A percentile compares a stretch with the other conserved stretches of the same genome.
These are phyloP conservation scores for Macadamia tetraphylla DNA, from an alignment of 164 flowering plant genomes.

Conservation along the genomic window DNA sequence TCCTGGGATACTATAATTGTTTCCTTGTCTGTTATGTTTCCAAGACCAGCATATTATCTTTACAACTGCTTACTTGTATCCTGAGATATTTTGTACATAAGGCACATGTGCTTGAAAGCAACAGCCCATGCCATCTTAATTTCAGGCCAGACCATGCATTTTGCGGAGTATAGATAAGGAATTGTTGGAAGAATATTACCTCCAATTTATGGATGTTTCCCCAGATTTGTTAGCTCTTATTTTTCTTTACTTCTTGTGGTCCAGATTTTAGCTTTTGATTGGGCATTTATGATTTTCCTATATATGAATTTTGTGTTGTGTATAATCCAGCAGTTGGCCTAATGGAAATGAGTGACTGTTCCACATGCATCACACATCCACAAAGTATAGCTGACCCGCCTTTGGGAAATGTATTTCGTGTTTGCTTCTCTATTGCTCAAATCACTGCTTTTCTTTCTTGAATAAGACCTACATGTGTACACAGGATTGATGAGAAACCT, in stretches of 20 bases:
- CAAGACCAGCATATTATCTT: too few relatives aligned
- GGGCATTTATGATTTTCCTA: neutral
- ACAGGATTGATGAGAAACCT: constrained; percentile 85
- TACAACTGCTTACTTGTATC: neutral
- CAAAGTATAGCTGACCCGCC: neutral
- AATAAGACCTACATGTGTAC: neutral
- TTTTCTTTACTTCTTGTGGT: neutral
- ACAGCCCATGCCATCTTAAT: neutral
- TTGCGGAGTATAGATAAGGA: neutral
- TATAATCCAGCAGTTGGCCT: neutral
- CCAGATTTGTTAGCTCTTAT: neutral
- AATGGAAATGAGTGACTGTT: neutral
- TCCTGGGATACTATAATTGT: too few relatives aligned
- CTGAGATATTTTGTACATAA: neutral
- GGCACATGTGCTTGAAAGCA: neutral
- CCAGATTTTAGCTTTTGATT: neutral
- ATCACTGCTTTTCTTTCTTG: constrained; percentile 2
- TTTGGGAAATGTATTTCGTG: neutral
- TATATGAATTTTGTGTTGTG: neutral
- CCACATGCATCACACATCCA: neutral
- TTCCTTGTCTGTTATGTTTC: too few relatives aligned
- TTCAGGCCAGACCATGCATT: neutral
- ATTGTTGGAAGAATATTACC: neutral
- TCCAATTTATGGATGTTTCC: neutral
- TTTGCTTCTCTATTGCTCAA: neutral